A percentile compares a stretch with the other conserved stretches of the same genome.
phyloP scores from a whole-genome alignment of 176 grass and related monocot genomes.

The sorghum (Sorghum bicolor) region DNA sequence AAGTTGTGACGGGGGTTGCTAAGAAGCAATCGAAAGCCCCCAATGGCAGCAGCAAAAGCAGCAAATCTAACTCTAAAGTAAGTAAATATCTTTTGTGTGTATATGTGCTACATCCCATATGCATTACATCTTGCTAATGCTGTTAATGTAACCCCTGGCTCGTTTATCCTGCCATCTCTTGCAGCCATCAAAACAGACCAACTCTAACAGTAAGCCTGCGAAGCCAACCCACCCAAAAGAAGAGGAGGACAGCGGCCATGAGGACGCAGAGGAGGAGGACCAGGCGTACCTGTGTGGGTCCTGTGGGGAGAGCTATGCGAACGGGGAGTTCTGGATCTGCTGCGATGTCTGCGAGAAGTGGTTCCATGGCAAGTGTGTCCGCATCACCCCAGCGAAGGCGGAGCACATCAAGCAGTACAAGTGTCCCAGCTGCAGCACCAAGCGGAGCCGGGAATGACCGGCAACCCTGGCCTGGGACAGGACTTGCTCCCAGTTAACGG shows the following conservation, averaged over 20 bases:
- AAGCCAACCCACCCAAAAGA: conserved; percentile 47
- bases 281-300: conserved; percentile 55
- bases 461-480: background rate
- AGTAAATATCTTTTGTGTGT: background rate
- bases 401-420: conserved; percentile 91
- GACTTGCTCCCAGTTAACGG: background rate
- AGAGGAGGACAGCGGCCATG: conserved; percentile 41
- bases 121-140: background rate
- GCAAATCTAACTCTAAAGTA: conserved; percentile 56
- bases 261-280: conserved; percentile 53
- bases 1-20: conserved; percentile 64
- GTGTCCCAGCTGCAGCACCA: conserved; percentile 73
- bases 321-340: conserved; percentile 81
- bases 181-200: conserved; percentile 40
- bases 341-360: conserved; percentile 82
- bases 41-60: conserved; percentile 64
- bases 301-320: conserved; percentile 59
- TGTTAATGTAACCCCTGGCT: background rate
- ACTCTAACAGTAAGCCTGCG: conserved; percentile 43
- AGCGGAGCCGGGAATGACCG: conserved; percentile 61
- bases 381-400: conserved; percentile 75
- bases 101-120: background rate
- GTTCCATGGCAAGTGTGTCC: conserved; percentile 89
- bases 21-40: conserved; percentile 65
- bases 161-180: background rate